Base-by-base conservation (phyloP, 768 basidiomycete species). In the Russula foetens region DNA sequence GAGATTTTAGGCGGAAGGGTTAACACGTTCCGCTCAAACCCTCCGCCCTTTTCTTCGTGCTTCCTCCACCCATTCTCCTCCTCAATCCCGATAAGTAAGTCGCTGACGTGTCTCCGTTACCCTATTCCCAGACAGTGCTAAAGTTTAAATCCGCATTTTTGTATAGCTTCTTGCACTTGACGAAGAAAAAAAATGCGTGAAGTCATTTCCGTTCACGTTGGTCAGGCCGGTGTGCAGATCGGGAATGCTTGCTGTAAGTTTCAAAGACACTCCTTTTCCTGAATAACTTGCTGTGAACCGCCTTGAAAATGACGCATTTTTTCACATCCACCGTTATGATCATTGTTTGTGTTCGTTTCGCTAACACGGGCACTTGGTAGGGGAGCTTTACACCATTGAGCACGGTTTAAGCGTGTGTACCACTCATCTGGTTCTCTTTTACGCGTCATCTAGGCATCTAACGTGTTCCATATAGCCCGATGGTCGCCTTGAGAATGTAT, bases 371-470 rank as follows among this genome's bases (percentile, higher is more conserved):
- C 29, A 4, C 68, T 73, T 70, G 29, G 28, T 73, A 93, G 91
- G 92, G 96, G 96, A 98, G 77, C 84, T 98, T 63, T 99, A 99
- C 80, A 97, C 94, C 71, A 86, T 97, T 69, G 97, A 99, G 76
- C 97, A 98, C 76, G 95, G 95, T 72, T 80, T 99, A 62, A 95
- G 89, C 74, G 96, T 97, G 74, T 77, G 87, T 58, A 12, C 35
- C 81, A 28, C 69, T 62, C 31, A 58, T 67, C 51, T 44, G 41
- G 61, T 38, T 31, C 7, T 62, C 19, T 41, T 35, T 53, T 17
- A 43, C 7, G 52, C 43, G 53, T 56, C 39, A 53, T 46, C 6
- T 59, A 58, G 53, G 56, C 39, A 53, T 47, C 8, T 59, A 57
- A 62, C 67, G 66, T 73, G 62, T 65, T n/a, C 57, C 29, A 38